Evolutionary conservation across 805 yeast species (phyloP).

Genomic region (Candida corydali): DNA sequence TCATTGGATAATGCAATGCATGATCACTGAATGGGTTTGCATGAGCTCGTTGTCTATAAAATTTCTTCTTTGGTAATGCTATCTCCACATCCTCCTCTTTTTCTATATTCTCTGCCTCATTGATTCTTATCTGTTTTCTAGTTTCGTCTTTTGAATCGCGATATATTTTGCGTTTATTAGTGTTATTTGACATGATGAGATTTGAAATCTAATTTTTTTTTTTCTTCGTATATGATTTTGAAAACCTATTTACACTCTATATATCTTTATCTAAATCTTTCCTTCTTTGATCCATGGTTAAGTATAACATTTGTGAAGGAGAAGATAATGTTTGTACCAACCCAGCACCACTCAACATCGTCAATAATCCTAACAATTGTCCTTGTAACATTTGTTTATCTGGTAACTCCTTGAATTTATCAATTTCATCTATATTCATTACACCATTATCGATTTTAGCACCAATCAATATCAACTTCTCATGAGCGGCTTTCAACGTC

Average conservation of each 20-base stretch:
- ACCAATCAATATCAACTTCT: slow-evolving; percentile 76
- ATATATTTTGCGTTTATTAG: slow-evolving; percentile 45
- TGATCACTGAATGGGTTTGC: slow-evolving; percentile 98
- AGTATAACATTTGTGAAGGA: slow-evolving; percentile 61
- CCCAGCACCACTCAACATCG: slow-evolving; percentile 86
- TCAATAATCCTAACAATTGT: slow-evolving; percentile 77
- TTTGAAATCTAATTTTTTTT: slow-evolving; percentile 16
- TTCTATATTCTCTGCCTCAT: slow-evolving; percentile 15
- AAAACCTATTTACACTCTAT: slow-evolving; percentile 5
- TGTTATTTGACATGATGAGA: slow-evolving; percentile 4
- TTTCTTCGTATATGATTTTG: background rate
- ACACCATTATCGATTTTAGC: slow-evolving; percentile 70
- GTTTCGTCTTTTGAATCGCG: slow-evolving; percentile 44
- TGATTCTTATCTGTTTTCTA: slow-evolving; percentile 44
- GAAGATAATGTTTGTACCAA: slow-evolving; percentile 76
- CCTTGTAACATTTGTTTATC: slow-evolving; percentile 66
- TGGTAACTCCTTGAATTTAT: slow-evolving; percentile 70
- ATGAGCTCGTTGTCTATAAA: slow-evolving; percentile 94
- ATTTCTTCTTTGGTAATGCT: slow-evolving; percentile 75
- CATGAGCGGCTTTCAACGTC: slow-evolving; percentile 58
- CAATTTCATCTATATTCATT: slow-evolving; percentile 48
- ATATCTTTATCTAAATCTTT: slow-evolving; percentile 18
- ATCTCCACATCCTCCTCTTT: slow-evolving; percentile 15
- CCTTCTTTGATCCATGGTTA: slow-evolving; percentile 60
- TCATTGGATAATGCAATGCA: slow-evolving; percentile 77